Evolutionary conservation across 192 early-diverging fungal species (phyloP).

Genomic region (Diversispora eburnea): DNA sequence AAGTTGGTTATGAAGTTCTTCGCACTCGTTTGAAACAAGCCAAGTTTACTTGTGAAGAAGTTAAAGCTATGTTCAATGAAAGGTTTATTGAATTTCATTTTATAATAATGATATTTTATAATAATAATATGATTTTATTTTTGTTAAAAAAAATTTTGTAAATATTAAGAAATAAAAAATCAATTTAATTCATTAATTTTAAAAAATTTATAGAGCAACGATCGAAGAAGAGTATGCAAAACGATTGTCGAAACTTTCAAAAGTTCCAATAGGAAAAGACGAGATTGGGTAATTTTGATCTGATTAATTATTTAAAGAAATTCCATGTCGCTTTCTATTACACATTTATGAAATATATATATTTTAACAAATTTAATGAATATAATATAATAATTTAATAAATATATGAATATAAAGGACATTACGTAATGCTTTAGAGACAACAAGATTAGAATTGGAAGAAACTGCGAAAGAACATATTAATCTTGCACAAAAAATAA

Average conservation of each 20-base stretch:
- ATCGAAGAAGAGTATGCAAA: conserved; percentile 73
- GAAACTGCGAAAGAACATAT: conserved; percentile 58
- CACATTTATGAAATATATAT: background rate
- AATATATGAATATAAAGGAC: conserved; percentile 37
- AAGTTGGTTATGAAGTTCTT: conserved; percentile 64
- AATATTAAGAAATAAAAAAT: background rate
- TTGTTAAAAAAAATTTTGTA: background rate
- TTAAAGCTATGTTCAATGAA: conserved; percentile 55
- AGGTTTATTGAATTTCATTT: conserved; percentile 33
- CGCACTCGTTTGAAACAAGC: conserved; percentile 64
- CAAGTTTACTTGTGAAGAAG: conserved; percentile 66
- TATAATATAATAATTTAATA: background rate
- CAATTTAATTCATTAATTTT: background rate
- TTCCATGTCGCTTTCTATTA: too few species aligned
- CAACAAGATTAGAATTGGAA: conserved; percentile 61
- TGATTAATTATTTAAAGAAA: too few species aligned
- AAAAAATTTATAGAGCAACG: conserved; percentile 42
- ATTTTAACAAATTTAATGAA: background rate
- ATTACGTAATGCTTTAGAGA: conserved; percentile 53
- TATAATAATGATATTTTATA: too few species aligned
- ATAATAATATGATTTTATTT: background rate
- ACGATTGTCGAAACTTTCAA: conserved; percentile 57
- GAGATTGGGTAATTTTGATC: conserved; percentile 55
- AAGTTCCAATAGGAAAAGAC: conserved; percentile 58
- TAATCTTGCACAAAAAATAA: conserved; percentile 61